These are phyloP conservation scores for Anisodus tanguticus DNA, from an alignment of 257 asterid species.

Conservation along the genomic window DNA sequence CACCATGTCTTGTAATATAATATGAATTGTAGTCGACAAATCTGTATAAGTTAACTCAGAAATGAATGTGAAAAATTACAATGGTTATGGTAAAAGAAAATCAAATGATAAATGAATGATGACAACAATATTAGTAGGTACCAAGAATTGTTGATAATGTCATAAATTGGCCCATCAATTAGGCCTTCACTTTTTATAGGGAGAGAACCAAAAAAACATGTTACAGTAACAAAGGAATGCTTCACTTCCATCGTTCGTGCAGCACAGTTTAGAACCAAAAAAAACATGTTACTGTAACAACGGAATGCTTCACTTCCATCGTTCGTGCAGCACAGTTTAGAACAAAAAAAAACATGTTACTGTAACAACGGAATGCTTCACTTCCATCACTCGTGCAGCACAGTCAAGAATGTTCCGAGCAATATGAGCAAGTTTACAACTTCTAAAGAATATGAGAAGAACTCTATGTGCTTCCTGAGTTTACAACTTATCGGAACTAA, in stretches of 20 bases:
- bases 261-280: background rate
- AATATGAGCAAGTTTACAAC: background rate
- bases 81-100: slow-evolving; percentile 25
- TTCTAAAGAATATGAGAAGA: background rate
- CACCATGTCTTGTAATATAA: background rate
- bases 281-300: background rate
- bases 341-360: background rate
- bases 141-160: background rate
- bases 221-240: background rate
- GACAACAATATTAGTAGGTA: background rate
- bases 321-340: background rate
- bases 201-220: background rate
- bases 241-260: background rate
- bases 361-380: background rate
- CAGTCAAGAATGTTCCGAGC: background rate
- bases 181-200: slow-evolving; percentile 12
- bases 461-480: background rate
- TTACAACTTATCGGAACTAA: background rate
- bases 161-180: slow-evolving; percentile 5
- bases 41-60: background rate
- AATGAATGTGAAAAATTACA: background rate
- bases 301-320: background rate
- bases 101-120: slow-evolving; percentile 30
- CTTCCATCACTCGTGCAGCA: background rate
- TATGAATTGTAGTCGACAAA: background rate